Base-by-base conservation (phyloP, 768 basidiomycete genomes). In the Gymnopilus junonius region DNA sequence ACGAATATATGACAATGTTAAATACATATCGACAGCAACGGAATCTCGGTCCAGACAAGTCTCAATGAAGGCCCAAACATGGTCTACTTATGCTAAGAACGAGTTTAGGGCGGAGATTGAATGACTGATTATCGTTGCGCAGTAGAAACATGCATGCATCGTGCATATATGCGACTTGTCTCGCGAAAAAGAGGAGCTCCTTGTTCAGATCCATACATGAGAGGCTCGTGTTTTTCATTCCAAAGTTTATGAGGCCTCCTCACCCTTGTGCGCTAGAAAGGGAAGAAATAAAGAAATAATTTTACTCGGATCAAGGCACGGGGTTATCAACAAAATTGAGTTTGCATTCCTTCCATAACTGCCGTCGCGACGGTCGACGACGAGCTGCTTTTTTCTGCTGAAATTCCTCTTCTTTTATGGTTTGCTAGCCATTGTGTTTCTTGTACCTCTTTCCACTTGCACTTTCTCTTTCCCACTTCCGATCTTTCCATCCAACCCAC, bases 321-420 rank as follows among this genome's bases (percentile, higher is more conserved):
- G n/a, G n/a, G n/a, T n/a, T n/a, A n/a, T n/a, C n/a, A n/a, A 17
- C 14, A 39, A 39, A 39, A 39, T 39, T 39, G 37, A 39, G 37
- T 39, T 39, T 8, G 5, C 46, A 46, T 25, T 23, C 48, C 29
- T 51, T 51, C 48, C 48, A 51, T 51, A 51, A 31, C 32, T 29
- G 67, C 69, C 74, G 72, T 73, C 73, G 73, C 71, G 67, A 71
- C 65, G 70, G 73, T 71, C 73, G 73, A 75, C 72, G 46, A 50
- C 48, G 74, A 68, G 64, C 51, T 55, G 59, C 40, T 60, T 69
- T 55, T 20, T 25, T 39, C 54, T n/a, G n/a, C 27, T 50, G n/a
- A n/a, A n/a, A n/a, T 29, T 29, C 27, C 32, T 29, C 29, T 32
- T 20, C 17, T 25, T 70, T 70, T 64, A 71, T 71, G 67, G 40